Evolutionary conservation across 2,329 filamentous ascomycete species (phyloP).

Genomic region (Talaromyces atroroseus): DNA sequence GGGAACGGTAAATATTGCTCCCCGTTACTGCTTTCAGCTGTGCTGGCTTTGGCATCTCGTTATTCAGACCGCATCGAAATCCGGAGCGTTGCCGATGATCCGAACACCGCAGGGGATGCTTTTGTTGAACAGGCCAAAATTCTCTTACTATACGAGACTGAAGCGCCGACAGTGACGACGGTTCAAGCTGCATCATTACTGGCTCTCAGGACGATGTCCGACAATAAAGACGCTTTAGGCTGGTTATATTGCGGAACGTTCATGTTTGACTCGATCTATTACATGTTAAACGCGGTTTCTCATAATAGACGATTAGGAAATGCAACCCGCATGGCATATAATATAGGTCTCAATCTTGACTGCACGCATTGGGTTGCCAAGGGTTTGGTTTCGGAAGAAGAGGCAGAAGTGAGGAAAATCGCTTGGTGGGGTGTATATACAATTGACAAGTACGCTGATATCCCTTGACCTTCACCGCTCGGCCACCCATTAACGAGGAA

Average conservation of each 20-base stretch:
- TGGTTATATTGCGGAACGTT: not conserved
- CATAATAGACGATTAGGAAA: not conserved
- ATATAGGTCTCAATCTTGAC: not conserved
- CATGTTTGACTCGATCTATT: not conserved
- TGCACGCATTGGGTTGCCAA: not conserved
- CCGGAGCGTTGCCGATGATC: not conserved
- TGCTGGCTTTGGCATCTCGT: not conserved
- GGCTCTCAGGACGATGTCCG: not conserved
- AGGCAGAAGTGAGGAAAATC: not conserved
- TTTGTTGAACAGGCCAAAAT: not conserved
- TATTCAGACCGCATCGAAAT: not conserved
- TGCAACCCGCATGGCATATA: not conserved
- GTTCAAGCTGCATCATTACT: not conserved
- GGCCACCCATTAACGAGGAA: not conserved
- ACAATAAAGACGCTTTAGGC: not conserved
- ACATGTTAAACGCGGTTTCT: not conserved
- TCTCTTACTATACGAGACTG: not conserved
- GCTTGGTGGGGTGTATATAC: not conserved
- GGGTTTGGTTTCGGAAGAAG: not conserved
- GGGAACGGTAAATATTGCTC: not conserved
- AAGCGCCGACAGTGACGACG: not conserved
- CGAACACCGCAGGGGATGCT: not conserved
- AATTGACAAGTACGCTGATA: not conserved
- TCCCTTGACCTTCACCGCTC: not conserved
- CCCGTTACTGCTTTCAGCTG: not conserved